These are phyloP conservation scores for Halenospora varia DNA, from an alignment of 495 filamentous ascomycete species.

Conservation along the genomic window DNA sequence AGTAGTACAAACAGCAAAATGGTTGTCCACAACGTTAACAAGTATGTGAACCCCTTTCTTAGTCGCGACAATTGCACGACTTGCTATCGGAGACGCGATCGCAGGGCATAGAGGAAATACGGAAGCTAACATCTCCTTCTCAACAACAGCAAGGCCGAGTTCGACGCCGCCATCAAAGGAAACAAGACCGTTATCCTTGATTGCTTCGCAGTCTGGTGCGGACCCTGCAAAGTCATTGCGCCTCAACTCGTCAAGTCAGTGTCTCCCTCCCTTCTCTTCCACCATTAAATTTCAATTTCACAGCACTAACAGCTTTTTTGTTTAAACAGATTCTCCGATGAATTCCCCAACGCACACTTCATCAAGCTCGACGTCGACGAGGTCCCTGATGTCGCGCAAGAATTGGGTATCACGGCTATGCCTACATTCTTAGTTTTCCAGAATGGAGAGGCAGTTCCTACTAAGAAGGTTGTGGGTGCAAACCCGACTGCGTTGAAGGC, in stretches of 20 bases:
- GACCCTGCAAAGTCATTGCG: constrained; percentile 88
- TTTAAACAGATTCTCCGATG: constrained; percentile 47
- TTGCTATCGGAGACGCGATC: neutral
- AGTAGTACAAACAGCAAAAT: constrained; percentile 47
- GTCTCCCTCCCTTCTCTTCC: constrained; percentile 4
- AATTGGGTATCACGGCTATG: constrained; percentile 89
- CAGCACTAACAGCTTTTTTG: constrained; percentile 5
- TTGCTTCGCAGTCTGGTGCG: constrained; percentile 90
- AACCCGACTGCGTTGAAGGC: constrained; percentile 61
- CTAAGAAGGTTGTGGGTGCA: constrained; percentile 80
- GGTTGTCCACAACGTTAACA: constrained; percentile 49
- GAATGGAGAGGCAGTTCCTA: constrained; percentile 59
- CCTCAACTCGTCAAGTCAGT: constrained; percentile 64
- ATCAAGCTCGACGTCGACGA: constrained; percentile 93
- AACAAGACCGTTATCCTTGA: constrained; percentile 72
- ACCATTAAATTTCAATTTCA: neutral
- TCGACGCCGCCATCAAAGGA: constrained; percentile 48
- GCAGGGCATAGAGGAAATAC: constrained; percentile 1
- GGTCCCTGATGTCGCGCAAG: constrained; percentile 67
- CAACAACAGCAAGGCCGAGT: constrained; percentile 55
- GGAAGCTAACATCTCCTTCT: constrained; percentile 15
- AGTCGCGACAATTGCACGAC: neutral
- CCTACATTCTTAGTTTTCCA: constrained; percentile 90
- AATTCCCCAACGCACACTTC: constrained; percentile 59
- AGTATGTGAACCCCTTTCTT: constrained; percentile 31